Percentiles rank a stretch among this genome's conserved stretches.
Evolutionary conservation across 140 eudicot species (phyloP).

Genomic region (Bidens hawaiensis): DNA sequence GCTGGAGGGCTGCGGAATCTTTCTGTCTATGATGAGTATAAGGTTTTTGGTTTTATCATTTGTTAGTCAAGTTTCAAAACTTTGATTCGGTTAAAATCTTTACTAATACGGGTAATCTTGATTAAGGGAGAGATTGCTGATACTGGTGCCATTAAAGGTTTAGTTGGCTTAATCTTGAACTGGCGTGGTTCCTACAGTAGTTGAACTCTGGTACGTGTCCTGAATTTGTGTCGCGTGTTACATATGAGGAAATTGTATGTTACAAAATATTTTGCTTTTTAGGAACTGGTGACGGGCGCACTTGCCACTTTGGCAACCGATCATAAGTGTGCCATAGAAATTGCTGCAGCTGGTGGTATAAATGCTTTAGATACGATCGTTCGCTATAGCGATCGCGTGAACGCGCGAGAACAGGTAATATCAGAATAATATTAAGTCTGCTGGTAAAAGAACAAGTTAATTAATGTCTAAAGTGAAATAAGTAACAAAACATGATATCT

Average conservation of each 20-base stretch:
- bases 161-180: constrained; percentile 77
- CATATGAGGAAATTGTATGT: neutral
- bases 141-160: constrained; percentile 85
- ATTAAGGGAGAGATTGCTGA: constrained; percentile 81
- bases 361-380: constrained; percentile 88
- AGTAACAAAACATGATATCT: neutral
- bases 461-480: no score
- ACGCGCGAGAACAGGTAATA: constrained; percentile 89
- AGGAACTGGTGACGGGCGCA: constrained; percentile 98
- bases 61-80: neutral
- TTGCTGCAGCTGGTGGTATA: constrained; percentile 81
- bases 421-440: constrained; percentile 35
- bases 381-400: constrained; percentile 64
- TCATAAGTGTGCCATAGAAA: constrained; percentile 87
- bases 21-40: constrained; percentile 95
- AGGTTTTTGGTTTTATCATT: constrained; percentile 38
- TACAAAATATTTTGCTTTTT: constrained; percentile 15
- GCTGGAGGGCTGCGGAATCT: constrained; percentile 98
- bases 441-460: no score
- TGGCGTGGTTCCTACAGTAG: constrained; percentile 98
- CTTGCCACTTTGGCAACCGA: constrained; percentile 93
- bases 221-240: constrained; percentile 2
- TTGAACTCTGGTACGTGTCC: constrained; percentile 75
- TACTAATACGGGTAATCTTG: neutral
- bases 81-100: neutral